Evolutionary conservation across 2,329 filamentous ascomycete species (phyloP).

Genomic region (Blastomyces parvus): DNA sequence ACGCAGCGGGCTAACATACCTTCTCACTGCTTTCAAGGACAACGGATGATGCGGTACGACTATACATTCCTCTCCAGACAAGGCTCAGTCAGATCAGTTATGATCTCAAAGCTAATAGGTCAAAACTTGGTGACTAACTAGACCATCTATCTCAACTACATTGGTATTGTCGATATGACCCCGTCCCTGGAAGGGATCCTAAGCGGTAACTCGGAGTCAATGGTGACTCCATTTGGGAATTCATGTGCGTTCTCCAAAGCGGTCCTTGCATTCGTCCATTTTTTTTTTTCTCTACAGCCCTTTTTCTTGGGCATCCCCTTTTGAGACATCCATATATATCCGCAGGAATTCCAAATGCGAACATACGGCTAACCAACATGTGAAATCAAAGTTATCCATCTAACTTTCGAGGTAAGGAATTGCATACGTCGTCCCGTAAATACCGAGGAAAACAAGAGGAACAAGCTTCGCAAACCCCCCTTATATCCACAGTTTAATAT

Average conservation of each 20-base stretch:
- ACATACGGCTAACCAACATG: not conserved
- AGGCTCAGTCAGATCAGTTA: not conserved
- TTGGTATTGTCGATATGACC: conserved; percentile 30
- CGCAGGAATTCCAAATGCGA: not conserved
- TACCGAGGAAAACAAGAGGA: too few species aligned
- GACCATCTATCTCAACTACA: conserved; percentile 33
- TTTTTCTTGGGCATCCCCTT: not conserved
- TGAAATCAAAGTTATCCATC: conserved; percentile 30
- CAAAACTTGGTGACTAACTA: conserved; percentile 9
- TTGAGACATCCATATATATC: too few species aligned
- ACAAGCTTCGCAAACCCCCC: not conserved
- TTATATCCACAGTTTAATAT: not conserved
- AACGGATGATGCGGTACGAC: conserved; percentile 25
- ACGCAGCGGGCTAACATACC: not conserved
- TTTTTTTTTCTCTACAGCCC: not conserved
- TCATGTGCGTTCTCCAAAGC: conserved; percentile 27
- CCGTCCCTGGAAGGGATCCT: conserved; percentile 29
- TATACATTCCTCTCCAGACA: not conserved
- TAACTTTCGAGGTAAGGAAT: conserved; percentile 30
- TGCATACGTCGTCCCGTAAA: not conserved
- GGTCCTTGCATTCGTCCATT: not conserved
- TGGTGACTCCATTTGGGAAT: conserved; percentile 31
- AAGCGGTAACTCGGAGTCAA: conserved; percentile 23
- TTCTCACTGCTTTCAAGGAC: conserved; percentile 19
- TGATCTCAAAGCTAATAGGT: not conserved